Conservation (phyloP, 192 early-diverging fungal species). For the Mortierella claussenii region DNA sequence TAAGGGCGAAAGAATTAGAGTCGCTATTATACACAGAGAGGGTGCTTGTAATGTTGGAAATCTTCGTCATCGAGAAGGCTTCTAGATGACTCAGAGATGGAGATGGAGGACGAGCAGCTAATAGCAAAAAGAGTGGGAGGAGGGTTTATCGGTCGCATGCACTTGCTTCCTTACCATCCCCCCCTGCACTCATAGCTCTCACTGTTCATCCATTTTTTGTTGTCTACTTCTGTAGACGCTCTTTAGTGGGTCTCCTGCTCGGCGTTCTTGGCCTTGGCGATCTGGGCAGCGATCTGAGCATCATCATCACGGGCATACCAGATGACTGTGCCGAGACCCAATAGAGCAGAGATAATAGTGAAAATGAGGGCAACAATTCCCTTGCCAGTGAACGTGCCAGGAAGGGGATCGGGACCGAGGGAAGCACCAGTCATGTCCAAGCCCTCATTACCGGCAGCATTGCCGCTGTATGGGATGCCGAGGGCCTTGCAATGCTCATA, state of each 20-base stretch:
- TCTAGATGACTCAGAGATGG: background rate
- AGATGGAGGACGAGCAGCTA: background rate
- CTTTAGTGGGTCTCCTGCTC: constrained; percentile 35
- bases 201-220: too few relatives aligned
- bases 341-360: constrained; percentile 74
- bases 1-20: background rate
- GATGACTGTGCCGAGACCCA: constrained; percentile 79
- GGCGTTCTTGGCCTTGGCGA: constrained; percentile 35
- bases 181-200: too few relatives aligned
- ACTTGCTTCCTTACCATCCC: constrained; percentile 19
- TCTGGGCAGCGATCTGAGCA: constrained; percentile 28
- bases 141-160: constrained; percentile 27
- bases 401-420: constrained; percentile 62
- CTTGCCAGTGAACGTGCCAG: constrained; percentile 68
- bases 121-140: background rate
- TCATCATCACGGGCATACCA: constrained; percentile 73
- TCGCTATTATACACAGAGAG: constrained; percentile 43
- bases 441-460: constrained; percentile 78
- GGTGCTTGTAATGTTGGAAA: constrained; percentile 6
- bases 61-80: background rate
- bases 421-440: constrained; percentile 70
- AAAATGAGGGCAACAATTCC: constrained; percentile 79
- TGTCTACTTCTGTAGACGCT: background rate
- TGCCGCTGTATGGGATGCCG: constrained; percentile 69
- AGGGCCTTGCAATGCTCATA: constrained; percentile 70